Evolutionary conservation across 352 stramenopile genomes (phyloP).

Genomic region (Phytophthora sansomeana): DNA sequence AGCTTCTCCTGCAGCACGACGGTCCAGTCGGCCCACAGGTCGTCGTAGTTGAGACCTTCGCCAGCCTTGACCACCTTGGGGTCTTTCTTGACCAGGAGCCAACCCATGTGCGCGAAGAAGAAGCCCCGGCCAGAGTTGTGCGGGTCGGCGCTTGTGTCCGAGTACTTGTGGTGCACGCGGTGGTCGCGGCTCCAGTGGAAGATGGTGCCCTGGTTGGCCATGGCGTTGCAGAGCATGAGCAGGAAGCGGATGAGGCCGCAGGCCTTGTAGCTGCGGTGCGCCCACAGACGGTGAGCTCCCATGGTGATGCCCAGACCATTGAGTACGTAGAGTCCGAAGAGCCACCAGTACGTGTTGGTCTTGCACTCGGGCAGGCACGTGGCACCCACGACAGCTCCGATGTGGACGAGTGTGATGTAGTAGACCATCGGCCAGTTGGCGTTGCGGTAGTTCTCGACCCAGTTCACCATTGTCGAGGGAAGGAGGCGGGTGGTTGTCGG

Average conservation of each 20-base stretch:
- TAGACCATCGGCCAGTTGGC: constrained; percentile 98
- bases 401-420: constrained; percentile 95
- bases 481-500: background rate
- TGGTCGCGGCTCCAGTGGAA: constrained; percentile 99
- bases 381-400: constrained; percentile 88
- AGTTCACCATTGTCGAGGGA: constrained; percentile 52
- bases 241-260: constrained; percentile 91
- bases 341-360: constrained; percentile 89
- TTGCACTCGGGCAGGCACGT: constrained; percentile 77
- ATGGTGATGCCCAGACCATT: constrained; percentile 97
- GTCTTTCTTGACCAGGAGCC: constrained; percentile 98
- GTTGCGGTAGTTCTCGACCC: constrained; percentile 75
- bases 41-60: constrained; percentile 96
- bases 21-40: constrained; percentile 96
- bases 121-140: constrained; percentile 98
- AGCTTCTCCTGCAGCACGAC: constrained; percentile 97
- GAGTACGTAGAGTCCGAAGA: constrained; percentile 95
- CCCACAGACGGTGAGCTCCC: constrained; percentile 97
- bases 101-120: constrained; percentile 99
- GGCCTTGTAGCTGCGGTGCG: constrained; percentile 96
- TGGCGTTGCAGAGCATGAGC: constrained; percentile 98
- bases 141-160: constrained; percentile 93
- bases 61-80: constrained; percentile 88
- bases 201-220: constrained; percentile 99
- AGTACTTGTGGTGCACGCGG: constrained; percentile 99